A percentile compares a stretch with the other conserved stretches of the same genome.
Conservation (phyloP, 257 asterid species). For the Solanum gandarillasii region DNA sequence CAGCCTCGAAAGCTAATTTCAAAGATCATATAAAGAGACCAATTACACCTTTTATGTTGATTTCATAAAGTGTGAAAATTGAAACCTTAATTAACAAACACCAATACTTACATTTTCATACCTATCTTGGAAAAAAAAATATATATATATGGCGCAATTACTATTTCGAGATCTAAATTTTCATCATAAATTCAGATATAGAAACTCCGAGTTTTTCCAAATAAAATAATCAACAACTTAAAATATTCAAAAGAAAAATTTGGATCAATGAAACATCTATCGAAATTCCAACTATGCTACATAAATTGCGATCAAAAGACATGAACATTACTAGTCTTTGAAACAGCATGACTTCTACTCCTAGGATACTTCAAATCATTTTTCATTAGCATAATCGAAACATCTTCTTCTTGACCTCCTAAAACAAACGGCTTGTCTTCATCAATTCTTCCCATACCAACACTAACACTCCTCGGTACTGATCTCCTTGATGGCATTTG, state of each 20-base stretch:
- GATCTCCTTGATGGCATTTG: conserved; percentile 7
- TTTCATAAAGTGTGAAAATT: neutral
- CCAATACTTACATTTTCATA: neutral
- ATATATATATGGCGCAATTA: neutral
- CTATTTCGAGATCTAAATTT: neutral
- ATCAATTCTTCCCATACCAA: conserved; percentile 76
- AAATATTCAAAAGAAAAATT: neutral
- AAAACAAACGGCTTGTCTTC: conserved; percentile 54
- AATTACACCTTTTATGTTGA: neutral
- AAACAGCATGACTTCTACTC: conserved; percentile 54
- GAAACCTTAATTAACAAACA: neutral
- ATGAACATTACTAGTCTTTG: neutral
- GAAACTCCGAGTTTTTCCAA: neutral
- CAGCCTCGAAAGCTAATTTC: neutral
- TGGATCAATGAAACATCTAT: neutral
- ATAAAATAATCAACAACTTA: neutral
- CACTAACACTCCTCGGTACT: conserved; percentile 66
- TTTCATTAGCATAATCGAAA: conserved; percentile 10
- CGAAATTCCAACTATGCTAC: neutral
- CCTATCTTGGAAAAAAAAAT: neutral
- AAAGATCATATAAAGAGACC: neutral
- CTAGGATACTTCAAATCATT: conserved; percentile 29
- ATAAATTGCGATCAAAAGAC: neutral
- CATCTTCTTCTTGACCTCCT: conserved; percentile 4
- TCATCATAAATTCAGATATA: neutral